Base-by-base conservation (phyloP, 495 filamentous ascomycete genomes). In the Talaromyces thailandensis region DNA sequence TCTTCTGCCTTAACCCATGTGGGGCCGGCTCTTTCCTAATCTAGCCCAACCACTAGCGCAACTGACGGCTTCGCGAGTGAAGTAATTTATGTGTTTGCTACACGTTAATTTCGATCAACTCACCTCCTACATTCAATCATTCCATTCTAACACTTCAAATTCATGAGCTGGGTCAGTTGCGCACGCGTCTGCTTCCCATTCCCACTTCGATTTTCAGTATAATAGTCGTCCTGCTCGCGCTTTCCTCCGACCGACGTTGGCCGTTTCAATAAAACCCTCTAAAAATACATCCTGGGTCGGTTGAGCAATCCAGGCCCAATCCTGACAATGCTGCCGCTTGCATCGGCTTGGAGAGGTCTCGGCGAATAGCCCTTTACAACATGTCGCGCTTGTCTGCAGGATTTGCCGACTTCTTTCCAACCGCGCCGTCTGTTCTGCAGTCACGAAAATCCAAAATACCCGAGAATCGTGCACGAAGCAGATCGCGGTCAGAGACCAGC, bases 381-480 rank as follows among this genome's bases (percentile, higher is more conserved):
- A 91, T 90, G 89, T 89, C 91, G 83, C 88, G 88, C 79, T 85
- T 88, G 68, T 81, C 86, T 68, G 88, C 89, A 79, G 86, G 89
- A 71, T 94, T 91, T 84, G 89, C 89, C 72, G 86, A 92, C 75
- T 95, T 92, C 81, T 96, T 95, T 73, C 91, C 93, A 63, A 84
- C 88, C 72, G 92, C 92, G 65, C 90, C 92, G 65, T 85, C 82
- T 57, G 81, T 87, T 64, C 79, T 88, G 35, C 78, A 79, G 64
- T 80, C 81, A 68, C 83, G 77, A 71, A 79, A 79, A 71, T 69
- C 65, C 62, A 73, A 75, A 69, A 64, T 71, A 60, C 70, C 73
- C 56, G 67, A 73, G 68, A 74, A 80, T 65, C 75, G 74, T 65
- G 70, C 74, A 66, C 68, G 72, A 73, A 55, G 70, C 37, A 70